Base-by-base conservation (phyloP, 495 filamentous ascomycete genomes). In the Chaetomidium leptoderma region DNA sequence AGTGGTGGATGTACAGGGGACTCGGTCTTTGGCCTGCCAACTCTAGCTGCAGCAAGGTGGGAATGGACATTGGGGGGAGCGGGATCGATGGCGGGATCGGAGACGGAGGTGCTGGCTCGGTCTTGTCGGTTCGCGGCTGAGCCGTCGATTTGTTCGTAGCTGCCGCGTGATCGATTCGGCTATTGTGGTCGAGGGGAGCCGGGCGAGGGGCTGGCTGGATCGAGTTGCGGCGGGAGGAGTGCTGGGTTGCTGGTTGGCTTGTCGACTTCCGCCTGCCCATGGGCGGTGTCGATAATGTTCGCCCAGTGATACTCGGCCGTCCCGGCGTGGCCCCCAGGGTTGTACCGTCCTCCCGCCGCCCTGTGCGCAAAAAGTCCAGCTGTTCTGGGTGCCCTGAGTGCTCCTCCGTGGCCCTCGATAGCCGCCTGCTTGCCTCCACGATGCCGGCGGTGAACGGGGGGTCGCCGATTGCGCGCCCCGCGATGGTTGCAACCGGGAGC, bases 21-120 rank as follows among this genome's bases (percentile, higher is more conserved):
- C 90, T 93, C 4, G 91, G 91, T 27, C 84, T 78, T 42, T 88
- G 82, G 2, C 87, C 88, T 1, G 91, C 86, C 24, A 97, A 77
- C 65, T 97, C 91, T 11, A 97, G 82, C 64, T 96, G 89, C 13
- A 97, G 77, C 64, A 93, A 88, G 3, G 90, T 93, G 5, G 90
- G 89, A 48, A 97, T 81, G 0, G 91, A 95, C 68, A 91, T 78
- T 4, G 91, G 91, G 8, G 91, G 91, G 0, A 93, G 73, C 9
- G 91, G 91, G 44, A 95, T 83, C 5, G 81, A 69, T n/a, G 78
- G 73, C 29, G 85, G 83, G 68, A 89, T 79, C 0, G 87, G 87
- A 9, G 89, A 89, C 4, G 83, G 73, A 24, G 81, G 65, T n/a
- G 75, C 42, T 3, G 65, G 43, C 19, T 71, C 74, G 30, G 59